A percentile compares a stretch with the other conserved stretches of the same genome.
These are phyloP conservation scores for Luffa acutangula DNA, from an alignment of 306 rosid species.

Conservation along the genomic window DNA sequence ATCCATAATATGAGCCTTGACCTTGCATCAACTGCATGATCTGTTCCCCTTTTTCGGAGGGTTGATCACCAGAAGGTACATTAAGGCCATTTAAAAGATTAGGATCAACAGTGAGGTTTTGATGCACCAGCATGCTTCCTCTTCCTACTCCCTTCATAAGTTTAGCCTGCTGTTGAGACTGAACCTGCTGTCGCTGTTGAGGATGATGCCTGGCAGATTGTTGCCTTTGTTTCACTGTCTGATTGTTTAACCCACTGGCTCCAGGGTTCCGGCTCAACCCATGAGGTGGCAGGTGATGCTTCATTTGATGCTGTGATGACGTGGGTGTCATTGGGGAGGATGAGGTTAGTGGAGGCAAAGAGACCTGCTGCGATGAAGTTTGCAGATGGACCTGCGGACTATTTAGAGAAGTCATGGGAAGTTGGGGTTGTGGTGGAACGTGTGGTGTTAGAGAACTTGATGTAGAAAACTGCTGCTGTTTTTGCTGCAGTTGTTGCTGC, in stretches of 20 bases:
- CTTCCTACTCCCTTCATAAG: slow-evolving; percentile 73
- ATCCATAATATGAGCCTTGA: slow-evolving; percentile 56
- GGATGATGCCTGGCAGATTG: slow-evolving; percentile 90
- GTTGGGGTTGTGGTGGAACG: slow-evolving; percentile 57
- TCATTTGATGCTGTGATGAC: slow-evolving; percentile 78
- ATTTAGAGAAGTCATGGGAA: slow-evolving; percentile 61
- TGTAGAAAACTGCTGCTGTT: slow-evolving; percentile 56
- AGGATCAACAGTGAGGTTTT: slow-evolving; percentile 56
- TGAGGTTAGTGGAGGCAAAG: slow-evolving; percentile 49
- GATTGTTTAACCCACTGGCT: slow-evolving; percentile 52
- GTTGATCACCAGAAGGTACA: slow-evolving; percentile 60
- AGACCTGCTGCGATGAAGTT: slow-evolving; percentile 51
- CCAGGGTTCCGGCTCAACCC: slow-evolving; percentile 70
- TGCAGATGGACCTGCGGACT: slow-evolving; percentile 61
- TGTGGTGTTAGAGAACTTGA: slow-evolving; percentile 57
- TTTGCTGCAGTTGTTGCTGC: slow-evolving; percentile 44
- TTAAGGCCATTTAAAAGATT: slow-evolving; percentile 72
- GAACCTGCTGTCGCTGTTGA: slow-evolving; percentile 58
- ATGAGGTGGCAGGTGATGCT: slow-evolving; percentile 71
- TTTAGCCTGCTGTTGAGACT: slow-evolving; percentile 76
- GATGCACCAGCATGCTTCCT: slow-evolving; percentile 53
- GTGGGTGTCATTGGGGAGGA: slow-evolving; percentile 59
- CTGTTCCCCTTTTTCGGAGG: slow-evolving; percentile 85
- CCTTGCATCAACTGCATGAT: slow-evolving; percentile 67
- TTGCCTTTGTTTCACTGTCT: slow-evolving; percentile 62